A percentile compares a stretch with the other conserved stretches of the same genome.
Evolutionary conservation across 2,329 filamentous ascomycete genomes (phyloP).

Genomic region (Helminthosporium solani): DNA sequence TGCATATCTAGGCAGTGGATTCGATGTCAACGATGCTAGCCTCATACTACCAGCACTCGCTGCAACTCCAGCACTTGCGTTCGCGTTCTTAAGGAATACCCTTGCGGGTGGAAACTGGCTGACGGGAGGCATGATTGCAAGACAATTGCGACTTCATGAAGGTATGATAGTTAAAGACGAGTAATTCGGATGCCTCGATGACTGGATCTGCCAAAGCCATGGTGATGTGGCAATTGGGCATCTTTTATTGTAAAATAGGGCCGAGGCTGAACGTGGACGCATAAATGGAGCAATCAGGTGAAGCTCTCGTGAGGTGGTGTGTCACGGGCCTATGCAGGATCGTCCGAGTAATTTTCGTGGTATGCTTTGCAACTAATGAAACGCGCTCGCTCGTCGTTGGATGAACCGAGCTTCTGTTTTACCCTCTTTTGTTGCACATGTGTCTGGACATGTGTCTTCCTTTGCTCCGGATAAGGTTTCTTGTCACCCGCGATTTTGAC

Average conservation of each 20-base stretch:
- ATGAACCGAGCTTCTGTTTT: not conserved
- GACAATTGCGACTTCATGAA: not conserved
- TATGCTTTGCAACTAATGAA: not conserved
- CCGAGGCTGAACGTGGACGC: not conserved
- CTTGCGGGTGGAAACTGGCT: conserved; percentile 36
- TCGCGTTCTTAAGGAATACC: conserved; percentile 29
- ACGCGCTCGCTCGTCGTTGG: not conserved
- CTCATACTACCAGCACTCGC: conserved; percentile 1
- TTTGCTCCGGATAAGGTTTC: conserved; percentile 13
- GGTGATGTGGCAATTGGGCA: not conserved
- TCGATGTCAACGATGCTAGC: conserved; percentile 13
- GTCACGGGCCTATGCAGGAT: conserved; percentile 1
- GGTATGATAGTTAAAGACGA: not conserved
- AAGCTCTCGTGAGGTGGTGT: conserved; percentile 4
- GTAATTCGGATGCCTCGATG: not conserved
- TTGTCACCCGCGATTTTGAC: not conserved
- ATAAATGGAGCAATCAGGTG: conserved; percentile 2
- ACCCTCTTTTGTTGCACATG: too few species aligned
- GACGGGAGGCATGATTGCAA: conserved; percentile 30
- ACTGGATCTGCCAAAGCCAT: not conserved
- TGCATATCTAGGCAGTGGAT: conserved; percentile 6
- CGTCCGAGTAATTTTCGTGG: conserved; percentile 7
- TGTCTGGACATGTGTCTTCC: conserved; percentile 4
- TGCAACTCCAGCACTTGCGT: not conserved
- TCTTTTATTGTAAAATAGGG: not conserved